A percentile compares a stretch with the other conserved stretches of the same genome.
These are phyloP conservation scores for Pachysolen tannophilus DNA, from an alignment of 805 yeast species.

Conservation along the genomic window DNA sequence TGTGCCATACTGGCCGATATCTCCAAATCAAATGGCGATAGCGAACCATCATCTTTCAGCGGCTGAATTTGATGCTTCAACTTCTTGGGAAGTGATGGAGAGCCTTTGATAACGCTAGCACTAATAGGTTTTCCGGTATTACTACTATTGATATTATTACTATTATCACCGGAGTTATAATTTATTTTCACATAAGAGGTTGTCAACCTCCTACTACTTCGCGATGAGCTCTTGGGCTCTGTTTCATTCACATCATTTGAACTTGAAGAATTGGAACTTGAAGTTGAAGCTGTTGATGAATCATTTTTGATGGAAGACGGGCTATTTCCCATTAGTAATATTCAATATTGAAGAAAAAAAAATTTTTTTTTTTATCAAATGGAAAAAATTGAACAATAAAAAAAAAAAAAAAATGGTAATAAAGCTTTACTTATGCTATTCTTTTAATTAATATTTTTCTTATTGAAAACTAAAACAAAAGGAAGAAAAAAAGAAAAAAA, in stretches of 20 bases:
- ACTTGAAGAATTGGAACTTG: constrained; percentile 1
- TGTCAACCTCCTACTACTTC: constrained; percentile 7
- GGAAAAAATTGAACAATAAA: no score
- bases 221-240: constrained; percentile 6
- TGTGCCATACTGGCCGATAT: constrained; percentile 40
- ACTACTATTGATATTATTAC: background rate
- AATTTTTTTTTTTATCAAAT: no score
- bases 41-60: no score
- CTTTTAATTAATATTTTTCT: no score
- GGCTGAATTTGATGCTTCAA: no score
- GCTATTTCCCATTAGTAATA: constrained; percentile 10
- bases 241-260: constrained; percentile 6
- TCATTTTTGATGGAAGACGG: constrained; percentile 9
- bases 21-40: constrained; percentile 26
- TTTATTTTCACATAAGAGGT: constrained; percentile 5
- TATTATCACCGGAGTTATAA: background rate
- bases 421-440: no score
- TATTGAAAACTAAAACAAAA: no score
- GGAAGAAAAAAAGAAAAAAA: no score
- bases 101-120: background rate
- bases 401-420: no score
- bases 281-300: constrained; percentile 4
- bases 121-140: background rate
- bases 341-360: no score
- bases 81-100: background rate